A percentile compares a stretch with the other conserved stretches of the same genome.
Conservation (phyloP, 2,329 filamentous ascomycete genomes). For the Cercospora zeae-maydis region DNA sequence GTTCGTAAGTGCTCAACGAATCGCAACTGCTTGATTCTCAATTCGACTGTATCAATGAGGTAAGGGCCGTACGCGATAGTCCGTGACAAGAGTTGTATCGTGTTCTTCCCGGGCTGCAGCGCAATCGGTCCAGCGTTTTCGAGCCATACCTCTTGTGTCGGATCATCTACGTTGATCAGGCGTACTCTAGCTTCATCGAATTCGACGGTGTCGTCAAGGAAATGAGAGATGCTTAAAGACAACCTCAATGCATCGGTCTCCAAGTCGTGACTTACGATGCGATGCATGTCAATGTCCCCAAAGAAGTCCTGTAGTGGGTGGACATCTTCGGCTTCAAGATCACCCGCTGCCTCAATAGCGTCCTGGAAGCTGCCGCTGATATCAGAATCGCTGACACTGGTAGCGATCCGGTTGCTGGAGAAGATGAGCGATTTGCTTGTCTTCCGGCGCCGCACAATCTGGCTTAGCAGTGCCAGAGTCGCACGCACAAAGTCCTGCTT, state of each 20-base stretch:
- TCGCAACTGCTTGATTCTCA: slow-evolving; percentile 61
- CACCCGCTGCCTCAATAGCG: slow-evolving; percentile 48
- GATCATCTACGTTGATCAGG: slow-evolving; percentile 56
- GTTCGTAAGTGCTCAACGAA: slow-evolving; percentile 58
- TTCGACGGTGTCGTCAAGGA: slow-evolving; percentile 67
- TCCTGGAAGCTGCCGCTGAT: slow-evolving; percentile 39
- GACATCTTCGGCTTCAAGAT: slow-evolving; percentile 59
- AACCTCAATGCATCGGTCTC: slow-evolving; percentile 73
- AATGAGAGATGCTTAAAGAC: slow-evolving; percentile 63
- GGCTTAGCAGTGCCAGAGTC: slow-evolving; percentile 69
- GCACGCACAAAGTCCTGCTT: slow-evolving; percentile 77
- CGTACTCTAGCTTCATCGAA: slow-evolving; percentile 64
- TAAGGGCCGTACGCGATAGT: slow-evolving; percentile 69
- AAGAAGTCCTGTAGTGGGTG: slow-evolving; percentile 73
- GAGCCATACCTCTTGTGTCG: slow-evolving; percentile 65
- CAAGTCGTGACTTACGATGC: slow-evolving; percentile 65
- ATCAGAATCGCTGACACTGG: slow-evolving; percentile 39
- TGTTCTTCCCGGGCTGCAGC: slow-evolving; percentile 56
- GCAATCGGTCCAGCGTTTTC: slow-evolving; percentile 47
- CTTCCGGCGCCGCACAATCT: slow-evolving; percentile 53
- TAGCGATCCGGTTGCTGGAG: neutral
- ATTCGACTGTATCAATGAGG: slow-evolving; percentile 66
- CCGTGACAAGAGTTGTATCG: slow-evolving; percentile 50
- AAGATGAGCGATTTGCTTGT: slow-evolving; percentile 2
- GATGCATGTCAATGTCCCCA: slow-evolving; percentile 62